Evolutionary conservation across 352 stramenopile species (phyloP), one percentile per base, ranked within the genome.

Genomic region (Phytophthora sansomeana): DNA sequence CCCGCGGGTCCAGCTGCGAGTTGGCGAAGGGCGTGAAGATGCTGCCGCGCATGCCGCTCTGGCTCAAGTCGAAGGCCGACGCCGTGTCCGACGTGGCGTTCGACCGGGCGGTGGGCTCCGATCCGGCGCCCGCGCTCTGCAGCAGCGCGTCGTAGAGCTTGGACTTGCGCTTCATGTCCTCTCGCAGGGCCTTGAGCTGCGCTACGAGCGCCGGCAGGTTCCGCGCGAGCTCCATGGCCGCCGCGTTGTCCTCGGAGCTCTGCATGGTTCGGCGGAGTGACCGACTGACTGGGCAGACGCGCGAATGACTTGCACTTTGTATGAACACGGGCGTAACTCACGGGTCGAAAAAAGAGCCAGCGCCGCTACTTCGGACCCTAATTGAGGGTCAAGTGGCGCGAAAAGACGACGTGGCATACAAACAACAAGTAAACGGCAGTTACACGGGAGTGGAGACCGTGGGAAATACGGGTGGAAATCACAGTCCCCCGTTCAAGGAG

Each of bases 141-240:
- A 80, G 66, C 43, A 90, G 78, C 30, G 81, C 55, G 46, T 92
- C 82, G 72, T 93, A 95, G 26, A 93, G 65, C 53, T 87, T 81
- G 26, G 80, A 86, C 59, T 85, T 89, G 47, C 77, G 81, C 44
- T 90, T 77, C 83, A 93, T 92, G 47, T 90, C 77, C 11, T 74
- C 33, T 21, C 84, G 83, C 9, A 95, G 73, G 43, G 68, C 65
- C 60, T 79, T 78, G 19, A 95, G 76, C 39, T 93, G 72, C 39
- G 71, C 61, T 11, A 95, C 73, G 14, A 95, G 75, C 46, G 83
- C 71, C 13, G 87, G 85, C 35, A 95, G 62, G 41, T 77, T 90
- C 13, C 76, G 72, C 57, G 75, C 78, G 7, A 95, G 71, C 62
- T 93, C 84, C 10, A 69, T 54, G 9, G 63, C 44, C 28, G 58